Base-by-base conservation (phyloP, 805 yeast species). In the Candida caryicola region DNA sequence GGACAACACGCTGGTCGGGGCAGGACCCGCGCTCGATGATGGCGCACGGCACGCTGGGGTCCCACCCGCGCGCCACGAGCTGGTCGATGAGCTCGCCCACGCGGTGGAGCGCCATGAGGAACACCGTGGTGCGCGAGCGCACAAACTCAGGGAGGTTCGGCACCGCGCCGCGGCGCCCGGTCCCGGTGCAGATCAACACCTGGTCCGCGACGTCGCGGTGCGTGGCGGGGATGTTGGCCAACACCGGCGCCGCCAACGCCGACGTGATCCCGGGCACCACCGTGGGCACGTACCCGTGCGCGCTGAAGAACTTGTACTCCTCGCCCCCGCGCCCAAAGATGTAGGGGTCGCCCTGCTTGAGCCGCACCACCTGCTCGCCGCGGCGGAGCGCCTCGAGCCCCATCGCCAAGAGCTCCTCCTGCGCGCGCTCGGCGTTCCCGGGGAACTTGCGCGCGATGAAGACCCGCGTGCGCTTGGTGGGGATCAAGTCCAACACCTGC, bases 281-380 rank as follows among this genome's bases (percentile, higher is more conserved):
- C 4, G 59, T 50, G 12, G 96, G 95, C 14, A 59, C 69, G 50
- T 54, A 87, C 0, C 95, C 96, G 50, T 82, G 75, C 16, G 69
- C 51, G 19, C 71, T 53, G 60, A 91, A 91, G 56, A 70, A 90
- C 7, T 77, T 51, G 57, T 60, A 86, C 54, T 91, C 98, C 63
- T 91, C 98, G 29, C 96, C 96, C 31, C 98, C 98, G 46, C 98
- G 78, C 3, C 98, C 98, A 58, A 87, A 91, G 23, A 91, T 85
- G 60, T 88, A 91, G 7, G 98, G 98, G 59, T 91, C 98, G 23
- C 98, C 98, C 63, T 91, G 98, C 60, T 91, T 91, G 49, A 91
- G 73, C 41, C 98, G 71, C 2, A 91, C 95, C 1, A 91, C 96
- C 40, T 77, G 79, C 51, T 77, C 72, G 12, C 96, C 96, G 36